These are phyloP conservation scores for Pseudocercospora musae DNA, from an alignment of 2,329 filamentous ascomycete genomes.

Conservation along the genomic window DNA sequence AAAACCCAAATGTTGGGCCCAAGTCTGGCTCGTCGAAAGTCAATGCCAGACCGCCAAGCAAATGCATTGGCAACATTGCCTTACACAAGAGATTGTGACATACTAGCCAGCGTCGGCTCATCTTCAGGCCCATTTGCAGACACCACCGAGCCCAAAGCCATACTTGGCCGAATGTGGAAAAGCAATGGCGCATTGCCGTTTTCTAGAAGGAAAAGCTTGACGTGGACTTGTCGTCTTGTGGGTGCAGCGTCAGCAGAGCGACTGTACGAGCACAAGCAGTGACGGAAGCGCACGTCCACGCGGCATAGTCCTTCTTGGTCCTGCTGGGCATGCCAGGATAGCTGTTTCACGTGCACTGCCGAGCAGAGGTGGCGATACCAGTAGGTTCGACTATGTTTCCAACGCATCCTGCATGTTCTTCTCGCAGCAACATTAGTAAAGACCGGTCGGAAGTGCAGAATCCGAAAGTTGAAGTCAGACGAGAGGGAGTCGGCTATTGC, in stretches of 20 bases:
- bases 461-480: background rate
- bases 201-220: constrained; percentile 19
- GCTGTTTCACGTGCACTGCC: background rate
- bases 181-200: background rate
- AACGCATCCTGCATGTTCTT: background rate
- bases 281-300: no score
- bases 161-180: background rate
- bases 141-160: background rate
- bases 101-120: background rate
- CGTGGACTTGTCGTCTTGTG: constrained; percentile 2
- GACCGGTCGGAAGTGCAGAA: background rate
- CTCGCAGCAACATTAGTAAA: background rate
- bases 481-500: background rate
- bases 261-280: background rate
- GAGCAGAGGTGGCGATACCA: background rate
- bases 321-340: background rate
- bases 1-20: background rate
- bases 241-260: no score
- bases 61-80: no score
- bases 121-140: background rate
- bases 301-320: background rate
- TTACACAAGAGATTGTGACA: no score
- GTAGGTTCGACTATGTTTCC: background rate
- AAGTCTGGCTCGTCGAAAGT: background rate
- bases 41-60: background rate